These are phyloP conservation scores for Melampsora larici-populina DNA, from an alignment of 1,284 basidiomycete genomes.

Conservation along the genomic window DNA sequence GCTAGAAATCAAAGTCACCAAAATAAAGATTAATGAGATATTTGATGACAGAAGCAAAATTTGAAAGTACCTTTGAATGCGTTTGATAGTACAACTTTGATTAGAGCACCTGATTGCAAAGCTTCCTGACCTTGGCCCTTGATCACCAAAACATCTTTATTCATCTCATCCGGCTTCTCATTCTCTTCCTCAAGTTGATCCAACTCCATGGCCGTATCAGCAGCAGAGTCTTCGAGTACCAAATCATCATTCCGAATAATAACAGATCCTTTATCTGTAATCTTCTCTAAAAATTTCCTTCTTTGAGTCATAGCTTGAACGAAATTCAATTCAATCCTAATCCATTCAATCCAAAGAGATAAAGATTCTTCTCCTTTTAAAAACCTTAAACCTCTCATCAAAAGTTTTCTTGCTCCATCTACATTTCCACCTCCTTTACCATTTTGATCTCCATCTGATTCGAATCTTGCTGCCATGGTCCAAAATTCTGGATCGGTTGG, in stretches of 20 bases:
- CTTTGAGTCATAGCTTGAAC: slow-evolving; percentile 48
- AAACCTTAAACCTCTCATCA: slow-evolving; percentile 51
- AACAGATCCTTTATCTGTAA: slow-evolving; percentile 20
- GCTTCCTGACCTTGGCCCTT: slow-evolving; percentile 50
- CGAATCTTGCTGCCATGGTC: slow-evolving; percentile 51
- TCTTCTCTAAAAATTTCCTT: slow-evolving; percentile 41
- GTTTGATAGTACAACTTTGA: slow-evolving; percentile 49
- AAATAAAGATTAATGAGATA: background rate
- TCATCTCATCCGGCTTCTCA: slow-evolving; percentile 34
- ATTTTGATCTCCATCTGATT: slow-evolving; percentile 49
- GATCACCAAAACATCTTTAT: slow-evolving; percentile 30
- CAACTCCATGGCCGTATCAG: slow-evolving; percentile 41
- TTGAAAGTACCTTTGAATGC: slow-evolving; percentile 46
- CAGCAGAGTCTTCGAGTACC: slow-evolving; percentile 29
- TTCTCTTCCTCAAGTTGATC: slow-evolving; percentile 42
- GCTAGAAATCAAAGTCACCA: background rate
- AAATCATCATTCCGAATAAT: slow-evolving; percentile 28
- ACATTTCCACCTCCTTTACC: slow-evolving; percentile 51
- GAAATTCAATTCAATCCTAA: slow-evolving; percentile 49
- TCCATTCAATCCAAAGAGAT: slow-evolving; percentile 50
- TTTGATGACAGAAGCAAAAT: background rate
- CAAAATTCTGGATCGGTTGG: slow-evolving; percentile 49
- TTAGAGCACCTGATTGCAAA: slow-evolving; percentile 49
- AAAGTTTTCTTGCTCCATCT: slow-evolving; percentile 49
- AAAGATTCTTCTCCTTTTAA: slow-evolving; percentile 45